Conservation (phyloP, 2,329 filamentous ascomycete genomes). For the Epichloe brachyelytri region DNA sequence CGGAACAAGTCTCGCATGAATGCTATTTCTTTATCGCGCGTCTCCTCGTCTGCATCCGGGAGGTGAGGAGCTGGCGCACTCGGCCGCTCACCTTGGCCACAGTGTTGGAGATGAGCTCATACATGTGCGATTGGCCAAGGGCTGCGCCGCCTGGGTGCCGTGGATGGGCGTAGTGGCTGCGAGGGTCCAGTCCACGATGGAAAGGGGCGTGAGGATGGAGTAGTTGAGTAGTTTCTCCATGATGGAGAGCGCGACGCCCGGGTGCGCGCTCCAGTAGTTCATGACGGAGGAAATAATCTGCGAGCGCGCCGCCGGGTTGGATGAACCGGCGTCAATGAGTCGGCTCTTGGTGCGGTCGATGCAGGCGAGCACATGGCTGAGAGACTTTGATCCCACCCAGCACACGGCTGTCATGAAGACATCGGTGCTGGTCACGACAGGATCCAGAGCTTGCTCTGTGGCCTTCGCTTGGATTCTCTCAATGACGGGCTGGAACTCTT, state of each 20-base stretch:
- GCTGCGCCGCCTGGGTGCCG: slow-evolving; percentile 44
- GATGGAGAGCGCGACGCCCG: slow-evolving; percentile 82
- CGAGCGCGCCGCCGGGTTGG: slow-evolving; percentile 61
- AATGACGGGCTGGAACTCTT: slow-evolving; percentile 74
- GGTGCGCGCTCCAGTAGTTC: slow-evolving; percentile 85
- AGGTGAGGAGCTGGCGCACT: slow-evolving; percentile 64
- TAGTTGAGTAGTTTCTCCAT: slow-evolving; percentile 97
- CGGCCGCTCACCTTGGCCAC: slow-evolving; percentile 82
- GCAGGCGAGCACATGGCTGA: slow-evolving; percentile 89
- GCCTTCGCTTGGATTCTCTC: slow-evolving; percentile 72
- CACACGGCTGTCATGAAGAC: slow-evolving; percentile 90
- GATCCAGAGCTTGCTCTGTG: slow-evolving; percentile 56
- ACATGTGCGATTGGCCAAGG: slow-evolving; percentile 71
- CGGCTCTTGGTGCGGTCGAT: slow-evolving; percentile 91
- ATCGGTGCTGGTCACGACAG: slow-evolving; percentile 77
- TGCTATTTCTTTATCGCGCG: slow-evolving; percentile 53
- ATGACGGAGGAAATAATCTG: slow-evolving; percentile 89
- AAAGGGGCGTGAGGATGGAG: slow-evolving; percentile 75
- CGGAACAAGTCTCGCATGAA: slow-evolving; percentile 71
- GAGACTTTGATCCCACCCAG: slow-evolving; percentile 85
- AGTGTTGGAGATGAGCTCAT: slow-evolving; percentile 81
- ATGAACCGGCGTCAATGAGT: slow-evolving; percentile 63
- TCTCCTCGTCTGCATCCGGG: slow-evolving; percentile 51
- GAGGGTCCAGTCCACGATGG: slow-evolving; percentile 84
- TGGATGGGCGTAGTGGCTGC: slow-evolving; percentile 39